phyloP scores from a whole-genome alignment of 805 yeast species.

The Candida endomychidarum region DNA sequence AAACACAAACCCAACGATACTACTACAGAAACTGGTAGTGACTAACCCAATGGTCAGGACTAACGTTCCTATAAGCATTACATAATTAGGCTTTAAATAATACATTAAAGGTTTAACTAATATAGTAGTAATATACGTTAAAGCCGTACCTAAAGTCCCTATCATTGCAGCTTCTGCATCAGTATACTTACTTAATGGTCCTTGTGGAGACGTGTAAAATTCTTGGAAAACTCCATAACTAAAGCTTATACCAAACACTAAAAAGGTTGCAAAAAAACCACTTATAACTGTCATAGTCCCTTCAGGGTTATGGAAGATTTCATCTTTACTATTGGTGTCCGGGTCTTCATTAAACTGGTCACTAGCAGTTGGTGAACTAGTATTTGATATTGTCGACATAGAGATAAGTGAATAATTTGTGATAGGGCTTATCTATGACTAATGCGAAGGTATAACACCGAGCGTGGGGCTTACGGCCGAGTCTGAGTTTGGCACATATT shows the following conservation, averaged over 20 bases:
- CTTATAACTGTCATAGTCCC: constrained; percentile 18
- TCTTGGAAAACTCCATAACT: constrained; percentile 40
- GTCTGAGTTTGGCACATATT: too few species aligned
- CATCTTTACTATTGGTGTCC: constrained; percentile 1
- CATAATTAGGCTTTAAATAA: constrained; percentile 18
- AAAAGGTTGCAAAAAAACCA: constrained; percentile 27
- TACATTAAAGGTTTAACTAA: constrained; percentile 22
- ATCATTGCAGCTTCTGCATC: constrained; percentile 31
- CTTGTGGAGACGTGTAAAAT: constrained; percentile 25
- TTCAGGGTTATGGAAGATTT: constrained; percentile 8
- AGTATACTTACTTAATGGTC: constrained; percentile 25
- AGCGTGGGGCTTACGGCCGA: too few species aligned
- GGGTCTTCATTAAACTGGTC: constrained; percentile 8
- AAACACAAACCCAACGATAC: constrained; percentile 26
- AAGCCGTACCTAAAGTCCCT: constrained; percentile 32
- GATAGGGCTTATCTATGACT: too few species aligned
- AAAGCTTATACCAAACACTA: constrained; percentile 36
- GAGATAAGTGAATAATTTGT: neutral
- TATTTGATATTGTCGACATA: too few species aligned
- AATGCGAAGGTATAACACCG: too few species aligned
- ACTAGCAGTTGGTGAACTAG: too few species aligned
- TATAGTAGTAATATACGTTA: constrained; percentile 29
- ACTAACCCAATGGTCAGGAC: constrained; percentile 28
- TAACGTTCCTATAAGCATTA: constrained; percentile 28
- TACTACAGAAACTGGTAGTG: constrained; percentile 23